Percentiles rank a stretch among this genome's conserved stretches.
Conservation (phyloP, 1,139 yeast genomes). For the Zygosaccharomyces sapae region DNA sequence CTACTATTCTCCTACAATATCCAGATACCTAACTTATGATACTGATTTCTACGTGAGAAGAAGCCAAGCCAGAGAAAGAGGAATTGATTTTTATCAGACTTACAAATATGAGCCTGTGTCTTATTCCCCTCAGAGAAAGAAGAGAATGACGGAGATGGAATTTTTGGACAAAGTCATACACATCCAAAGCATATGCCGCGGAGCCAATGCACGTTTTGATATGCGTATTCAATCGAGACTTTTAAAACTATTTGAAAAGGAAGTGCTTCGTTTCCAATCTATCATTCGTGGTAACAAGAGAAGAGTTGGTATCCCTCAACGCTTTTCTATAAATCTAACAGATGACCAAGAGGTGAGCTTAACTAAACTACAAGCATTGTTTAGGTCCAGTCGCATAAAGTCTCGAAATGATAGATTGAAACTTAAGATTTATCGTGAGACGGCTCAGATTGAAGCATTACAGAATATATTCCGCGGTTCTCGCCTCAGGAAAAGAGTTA, state of each 20-base stretch:
- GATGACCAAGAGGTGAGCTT: conserved; percentile 1
- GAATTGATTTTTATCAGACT: conserved; percentile 25
- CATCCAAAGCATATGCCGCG: conserved; percentile 62
- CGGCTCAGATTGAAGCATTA: conserved; percentile 25
- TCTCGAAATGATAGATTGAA: conserved; percentile 17
- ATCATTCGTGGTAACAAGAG: conserved; percentile 33
- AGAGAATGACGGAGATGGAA: conserved; percentile 35
- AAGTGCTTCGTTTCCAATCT: conserved; percentile 38
- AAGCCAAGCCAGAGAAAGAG: conserved; percentile 28
- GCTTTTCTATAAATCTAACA: neutral
- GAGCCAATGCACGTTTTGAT: conserved; percentile 58
- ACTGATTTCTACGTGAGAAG: conserved; percentile 31
- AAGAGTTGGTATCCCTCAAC: conserved; percentile 18
- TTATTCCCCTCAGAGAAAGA: conserved; percentile 36
- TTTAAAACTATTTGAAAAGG: conserved; percentile 32
- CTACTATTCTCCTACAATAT: conserved; percentile 35
- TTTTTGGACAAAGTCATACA: conserved; percentile 38
- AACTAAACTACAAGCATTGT: conserved; percentile 37
- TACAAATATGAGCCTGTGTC: conserved; percentile 25
- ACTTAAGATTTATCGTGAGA: conserved; percentile 15
- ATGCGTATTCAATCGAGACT: conserved; percentile 51
- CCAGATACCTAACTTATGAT: conserved; percentile 30
- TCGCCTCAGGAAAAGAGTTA: conserved; percentile 43
- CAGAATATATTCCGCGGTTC: conserved; percentile 57
- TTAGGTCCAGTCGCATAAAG: conserved; percentile 36